A percentile compares a stretch with the other conserved stretches of the same genome.
Conservation (phyloP, 2,329 filamentous ascomycete species). For the Cyphellophora europaea region DNA sequence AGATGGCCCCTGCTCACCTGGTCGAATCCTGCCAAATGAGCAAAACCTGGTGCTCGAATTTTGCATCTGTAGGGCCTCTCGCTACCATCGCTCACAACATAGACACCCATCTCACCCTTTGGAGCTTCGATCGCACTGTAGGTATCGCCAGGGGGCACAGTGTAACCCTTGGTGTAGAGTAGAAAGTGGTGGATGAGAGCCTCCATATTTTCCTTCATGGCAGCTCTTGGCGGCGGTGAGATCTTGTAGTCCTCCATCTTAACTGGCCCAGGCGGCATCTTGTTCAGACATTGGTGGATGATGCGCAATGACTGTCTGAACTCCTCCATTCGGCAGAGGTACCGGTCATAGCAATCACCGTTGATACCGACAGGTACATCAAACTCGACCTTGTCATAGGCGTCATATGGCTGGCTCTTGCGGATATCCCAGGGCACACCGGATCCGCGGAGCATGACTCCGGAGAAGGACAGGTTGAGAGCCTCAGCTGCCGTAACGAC, state of each 20-base stretch:
- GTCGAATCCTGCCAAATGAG: conserved; percentile 88
- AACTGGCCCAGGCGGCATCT: conserved; percentile 92
- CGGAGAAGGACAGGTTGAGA: conserved; percentile 93
- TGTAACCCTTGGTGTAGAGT: conserved; percentile 96
- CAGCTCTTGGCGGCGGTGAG: conserved; percentile 83
- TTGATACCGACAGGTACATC: conserved; percentile 94
- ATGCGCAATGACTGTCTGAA: conserved; percentile 97
- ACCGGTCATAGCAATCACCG: conserved; percentile 98
- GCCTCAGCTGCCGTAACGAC: conserved; percentile 86
- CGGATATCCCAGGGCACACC: conserved; percentile 94
- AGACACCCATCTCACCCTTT: conserved; percentile 99
- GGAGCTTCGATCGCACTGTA: conserved; percentile 98
- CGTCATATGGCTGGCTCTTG: conserved; percentile 94
- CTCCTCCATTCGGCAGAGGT: conserved; percentile 98
- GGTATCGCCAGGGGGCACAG: conserved; percentile 93
- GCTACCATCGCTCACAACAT: conserved; percentile 87
- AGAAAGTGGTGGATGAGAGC: conserved; percentile 98
- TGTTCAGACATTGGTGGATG: conserved; percentile 97
- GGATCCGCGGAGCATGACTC: conserved; percentile 95
- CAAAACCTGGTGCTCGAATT: conserved; percentile 93
- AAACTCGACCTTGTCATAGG: conserved; percentile 96
- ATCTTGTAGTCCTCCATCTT: conserved; percentile 99
- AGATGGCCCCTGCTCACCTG: conserved; percentile 87
- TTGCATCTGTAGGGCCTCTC: conserved; percentile 97
- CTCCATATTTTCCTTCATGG: conserved; percentile 99